Base-by-base conservation (phyloP, 768 basidiomycete species). In the Pleurotus citrinopileatus region DNA sequence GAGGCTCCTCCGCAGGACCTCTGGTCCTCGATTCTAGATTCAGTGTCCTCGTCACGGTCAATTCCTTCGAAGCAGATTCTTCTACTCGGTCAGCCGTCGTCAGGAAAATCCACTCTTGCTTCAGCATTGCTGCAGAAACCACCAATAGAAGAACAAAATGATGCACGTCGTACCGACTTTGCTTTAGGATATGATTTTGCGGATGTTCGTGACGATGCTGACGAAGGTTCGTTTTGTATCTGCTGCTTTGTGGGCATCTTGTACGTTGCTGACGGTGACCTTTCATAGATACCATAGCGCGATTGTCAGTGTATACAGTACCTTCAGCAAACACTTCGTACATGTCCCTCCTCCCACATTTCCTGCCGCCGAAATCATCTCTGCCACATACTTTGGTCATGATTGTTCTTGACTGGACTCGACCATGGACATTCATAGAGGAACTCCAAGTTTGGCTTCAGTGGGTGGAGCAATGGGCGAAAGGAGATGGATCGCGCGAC, bases 381-480 rank as follows among this genome's bases (percentile, higher is more conserved):
- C 69, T 92, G 10, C 79, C 81, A 2, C 86, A 91, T 58, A 87
- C 89, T 0, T 74, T 91, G 26, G 83, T 94, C 42, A 72, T 97
- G 63, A 89, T 98, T 60, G 83, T 87, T 0, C 73, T 99, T 8
- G 96, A 99, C 67, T 99, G 97, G 96, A 96, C 94, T 60, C 82
- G 82, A 59, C 96, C 96, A 1, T 95, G 92, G 84, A 82, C 86
- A 1, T 98, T 98, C 67, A 73, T 97, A 1, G 82, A 88, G 12
- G 89, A 98, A 62, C 71, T 99, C 8, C 75, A 89, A 57, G 79
- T 73, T 42, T 98, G 96, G 96, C 71, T 98, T 43, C 70, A 66
- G 42, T 94, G 94, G 91, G 77, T 97, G 4, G 91, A 96, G 63
- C 69, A 70, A 22, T 94, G 92, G 91, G 79, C 82, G 0, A 81